phyloP scores from a whole-genome alignment of 352 stramenopile genomes.

The Pythium diclinum region DNA sequence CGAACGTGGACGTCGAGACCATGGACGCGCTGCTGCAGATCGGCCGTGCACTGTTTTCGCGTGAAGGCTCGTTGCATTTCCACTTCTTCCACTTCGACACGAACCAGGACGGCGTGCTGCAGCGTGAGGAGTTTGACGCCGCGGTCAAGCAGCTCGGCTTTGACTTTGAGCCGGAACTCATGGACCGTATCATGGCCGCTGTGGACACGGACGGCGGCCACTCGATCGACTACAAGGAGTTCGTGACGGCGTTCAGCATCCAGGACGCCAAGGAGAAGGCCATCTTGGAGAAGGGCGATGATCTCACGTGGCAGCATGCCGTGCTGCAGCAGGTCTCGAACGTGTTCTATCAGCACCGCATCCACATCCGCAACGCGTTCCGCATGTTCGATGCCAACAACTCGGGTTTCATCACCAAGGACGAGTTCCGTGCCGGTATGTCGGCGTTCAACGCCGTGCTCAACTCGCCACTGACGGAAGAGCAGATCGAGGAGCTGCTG shows the following conservation, averaged over 20 bases:
- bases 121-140: conserved; percentile 70
- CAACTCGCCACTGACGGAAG: conserved; percentile 87
- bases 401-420: conserved; percentile 66
- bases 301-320: conserved; percentile 87
- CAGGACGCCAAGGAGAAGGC: conserved; percentile 70
- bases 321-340: conserved; percentile 93
- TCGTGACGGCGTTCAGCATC: conserved; percentile 88
- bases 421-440: conserved; percentile 87
- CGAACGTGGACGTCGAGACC: conserved; percentile 77
- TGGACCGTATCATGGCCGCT: conserved; percentile 74
- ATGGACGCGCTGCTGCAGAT: conserved; percentile 78
- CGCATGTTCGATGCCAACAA: conserved; percentile 91
- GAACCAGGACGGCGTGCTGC: conserved; percentile 81
- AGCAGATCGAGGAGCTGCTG: conserved; percentile 90
- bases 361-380: conserved; percentile 91
- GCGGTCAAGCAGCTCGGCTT: conserved; percentile 73
- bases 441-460: conserved; percentile 88
- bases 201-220: conserved; percentile 88
- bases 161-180: conserved; percentile 45
- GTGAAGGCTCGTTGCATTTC: conserved; percentile 72
- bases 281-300: conserved; percentile 49
- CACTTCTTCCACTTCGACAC: conserved; percentile 84
- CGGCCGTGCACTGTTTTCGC: conserved; percentile 70
- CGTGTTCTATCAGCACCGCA: conserved; percentile 93
- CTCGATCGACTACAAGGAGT: conserved; percentile 92